Evolutionary conservation across 495 filamentous ascomycete genomes (phyloP), one percentile per base, ranked within the genome.

Genomic region (Amniculicola lignicola): DNA sequence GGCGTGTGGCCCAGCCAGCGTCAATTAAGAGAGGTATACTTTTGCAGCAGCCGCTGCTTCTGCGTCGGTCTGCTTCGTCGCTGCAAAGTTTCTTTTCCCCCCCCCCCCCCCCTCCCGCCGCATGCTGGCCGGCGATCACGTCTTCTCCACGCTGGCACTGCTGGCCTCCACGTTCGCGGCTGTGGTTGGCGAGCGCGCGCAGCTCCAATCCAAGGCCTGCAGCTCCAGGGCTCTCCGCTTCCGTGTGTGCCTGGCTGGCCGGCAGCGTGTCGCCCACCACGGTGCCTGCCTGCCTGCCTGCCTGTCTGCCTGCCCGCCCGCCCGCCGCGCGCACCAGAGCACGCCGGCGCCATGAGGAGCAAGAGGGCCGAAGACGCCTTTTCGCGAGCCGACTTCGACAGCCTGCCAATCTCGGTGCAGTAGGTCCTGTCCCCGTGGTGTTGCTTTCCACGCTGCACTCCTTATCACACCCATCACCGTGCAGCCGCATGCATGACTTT

Each of bases 321-420:
- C 37, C 37, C 6, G 37, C 37, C n/a, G n/a, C n/a, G n/a, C n/a
- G n/a, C n/a, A n/a, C n/a, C n/a, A 16, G 14, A 38, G 14, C 28
- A 29, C 25, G 31, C 53, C 42, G 35, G 12, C 49, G 57, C 46
- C 59, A 63, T 57, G 54, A 63, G 28, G 51, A 52, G 29, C n/a
- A n/a, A n/a, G n/a, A n/a, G n/a, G n/a, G n/a, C n/a, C n/a, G n/a
- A n/a, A n/a, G n/a, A n/a, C n/a, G n/a, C 37, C 9, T 46, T 43
- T 16, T 45, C 66, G 9, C 40, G 54, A 28, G 60, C 59, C 24
- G 63, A 68, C 54, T 68, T 54, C 42, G 65, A 60, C 7, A 45
- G 55, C 2, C 52, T 68, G 16, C 63, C 67, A 4, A 22, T 39
- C 35, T 46, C 63, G 19, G 56, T 70, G 10, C 60, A 62, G 65